phyloP scores from a whole-genome alignment of 1,284 basidiomycete genomes.

The Vanrija humicola region DNA sequence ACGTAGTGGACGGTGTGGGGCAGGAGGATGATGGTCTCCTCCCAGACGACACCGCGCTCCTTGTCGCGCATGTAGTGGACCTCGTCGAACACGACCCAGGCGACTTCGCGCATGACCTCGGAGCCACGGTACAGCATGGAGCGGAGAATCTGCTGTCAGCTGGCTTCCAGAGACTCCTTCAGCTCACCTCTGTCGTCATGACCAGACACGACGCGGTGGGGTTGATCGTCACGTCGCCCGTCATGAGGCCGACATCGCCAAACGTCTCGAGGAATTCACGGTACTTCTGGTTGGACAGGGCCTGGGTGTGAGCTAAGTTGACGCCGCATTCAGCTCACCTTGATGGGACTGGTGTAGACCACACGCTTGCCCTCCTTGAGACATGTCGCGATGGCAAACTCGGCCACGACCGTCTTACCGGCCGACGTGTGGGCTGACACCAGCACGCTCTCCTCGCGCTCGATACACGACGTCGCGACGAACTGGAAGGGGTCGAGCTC shows the following conservation, averaged over 20 bases:
- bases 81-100: slow-evolving; percentile 99
- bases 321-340: slow-evolving; percentile 58
- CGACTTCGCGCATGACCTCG: slow-evolving; percentile 99
- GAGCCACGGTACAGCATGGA: slow-evolving; percentile 99
- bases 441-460: slow-evolving; percentile 93
- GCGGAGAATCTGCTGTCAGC: slow-evolving; percentile 71
- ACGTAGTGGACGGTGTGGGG: slow-evolving; percentile 96
- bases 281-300: slow-evolving; percentile 97
- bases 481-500: slow-evolving; percentile 96
- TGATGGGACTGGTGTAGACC: slow-evolving; percentile 99
- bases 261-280: slow-evolving; percentile 96
- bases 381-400: slow-evolving; percentile 98
- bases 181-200: slow-evolving; percentile 93
- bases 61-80: slow-evolving; percentile 99
- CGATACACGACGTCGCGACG: slow-evolving; percentile 90
- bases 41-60: slow-evolving; percentile 63
- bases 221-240: slow-evolving; percentile 99
- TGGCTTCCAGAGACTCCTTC: not conserved
- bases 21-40: slow-evolving; percentile 89
- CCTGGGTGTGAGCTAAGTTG: slow-evolving; percentile 54
- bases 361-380: slow-evolving; percentile 82
- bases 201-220: slow-evolving; percentile 94
- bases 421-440: slow-evolving; percentile 98
- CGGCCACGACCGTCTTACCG: slow-evolving; percentile 99
- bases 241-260: slow-evolving; percentile 98